Percentiles rank a stretch among this genome's conserved stretches.
These are phyloP conservation scores for Amesomyces nigricolor DNA, from an alignment of 2,329 filamentous ascomycete genomes.

Conservation along the genomic window DNA sequence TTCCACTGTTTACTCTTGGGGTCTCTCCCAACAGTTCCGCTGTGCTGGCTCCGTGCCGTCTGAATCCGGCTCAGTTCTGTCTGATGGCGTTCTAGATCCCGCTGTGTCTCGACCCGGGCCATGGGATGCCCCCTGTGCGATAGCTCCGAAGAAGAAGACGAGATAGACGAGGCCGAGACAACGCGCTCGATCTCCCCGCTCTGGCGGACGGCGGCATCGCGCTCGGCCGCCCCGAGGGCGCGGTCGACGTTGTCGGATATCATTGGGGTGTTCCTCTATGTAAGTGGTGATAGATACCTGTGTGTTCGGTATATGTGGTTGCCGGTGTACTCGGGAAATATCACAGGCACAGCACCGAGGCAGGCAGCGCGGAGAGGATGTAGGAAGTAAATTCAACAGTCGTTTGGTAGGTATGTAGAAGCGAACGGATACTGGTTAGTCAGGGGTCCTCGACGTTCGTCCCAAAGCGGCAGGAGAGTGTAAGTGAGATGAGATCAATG, in stretches of 20 bases:
- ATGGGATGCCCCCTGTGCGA: constrained; percentile 40
- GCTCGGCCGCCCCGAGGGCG: constrained; percentile 49
- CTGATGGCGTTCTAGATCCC: constrained; percentile 63
- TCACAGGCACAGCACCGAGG: constrained; percentile 4
- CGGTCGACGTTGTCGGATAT: constrained; percentile 49
- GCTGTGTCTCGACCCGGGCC: constrained; percentile 57
- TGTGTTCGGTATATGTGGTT: background rate
- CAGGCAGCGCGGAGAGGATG: background rate
- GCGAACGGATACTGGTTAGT: constrained; percentile 1
- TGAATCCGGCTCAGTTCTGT: constrained; percentile 67
- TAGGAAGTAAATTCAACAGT: background rate
- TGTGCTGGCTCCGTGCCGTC: constrained; percentile 65
- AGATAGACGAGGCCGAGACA: constrained; percentile 46
- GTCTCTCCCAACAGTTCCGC: constrained; percentile 60
- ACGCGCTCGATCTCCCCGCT: constrained; percentile 57
- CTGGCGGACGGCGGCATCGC: constrained; percentile 42
- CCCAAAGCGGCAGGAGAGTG: background rate
- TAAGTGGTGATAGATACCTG: background rate
- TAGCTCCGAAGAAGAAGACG: constrained; percentile 44
- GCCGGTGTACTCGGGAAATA: background rate
- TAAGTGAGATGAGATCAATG: constrained; percentile 1
- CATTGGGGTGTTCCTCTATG: constrained; percentile 27
- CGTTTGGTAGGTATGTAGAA: background rate
- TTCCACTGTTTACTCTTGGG: constrained; percentile 43
- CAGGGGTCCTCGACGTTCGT: background rate